These are phyloP conservation scores for Diplodia sapinea DNA, from an alignment of 2,329 filamentous ascomycete genomes.

Conservation along the genomic window DNA sequence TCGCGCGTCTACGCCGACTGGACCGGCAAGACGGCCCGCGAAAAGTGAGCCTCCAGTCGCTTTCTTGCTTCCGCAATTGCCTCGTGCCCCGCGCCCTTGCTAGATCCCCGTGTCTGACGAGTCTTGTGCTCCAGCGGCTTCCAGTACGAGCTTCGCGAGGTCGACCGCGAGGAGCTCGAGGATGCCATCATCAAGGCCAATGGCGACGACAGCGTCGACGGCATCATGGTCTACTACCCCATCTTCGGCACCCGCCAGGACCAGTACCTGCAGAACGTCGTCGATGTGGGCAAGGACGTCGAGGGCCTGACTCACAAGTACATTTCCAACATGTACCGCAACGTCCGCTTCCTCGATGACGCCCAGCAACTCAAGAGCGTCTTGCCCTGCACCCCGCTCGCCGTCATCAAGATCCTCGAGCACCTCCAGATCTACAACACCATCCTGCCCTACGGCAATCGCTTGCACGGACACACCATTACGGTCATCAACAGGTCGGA, in stretches of 20 bases:
- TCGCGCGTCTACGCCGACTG: conserved; percentile 94
- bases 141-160: conserved; percentile 80
- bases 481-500: conserved; percentile 97
- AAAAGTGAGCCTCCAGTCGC: conserved; percentile 72
- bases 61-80: conserved; percentile 2
- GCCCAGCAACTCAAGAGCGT: conserved; percentile 84
- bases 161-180: conserved; percentile 88
- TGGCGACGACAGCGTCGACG: conserved; percentile 75
- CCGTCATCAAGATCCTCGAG: conserved; percentile 96
- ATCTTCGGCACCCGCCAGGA: conserved; percentile 93
- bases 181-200: conserved; percentile 88
- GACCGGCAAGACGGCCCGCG: conserved; percentile 94
- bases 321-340: conserved; percentile 99
- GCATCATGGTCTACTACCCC: conserved; percentile 97
- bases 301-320: conserved; percentile 93
- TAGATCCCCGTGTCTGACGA: conserved; percentile 27
- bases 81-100: conserved; percentile 2
- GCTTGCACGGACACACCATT: conserved; percentile 90
- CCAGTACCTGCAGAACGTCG: conserved; percentile 93
- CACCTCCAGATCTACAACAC: conserved; percentile 96
- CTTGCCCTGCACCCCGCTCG: conserved; percentile 92
- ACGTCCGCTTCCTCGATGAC: conserved; percentile 90
- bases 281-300: conserved; percentile 88
- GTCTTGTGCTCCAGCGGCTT: conserved; percentile 66
- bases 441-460: conserved; percentile 89